phyloP scores from a whole-genome alignment of 192 early-diverging fungal species.

The Coemansia sp. region DNA sequence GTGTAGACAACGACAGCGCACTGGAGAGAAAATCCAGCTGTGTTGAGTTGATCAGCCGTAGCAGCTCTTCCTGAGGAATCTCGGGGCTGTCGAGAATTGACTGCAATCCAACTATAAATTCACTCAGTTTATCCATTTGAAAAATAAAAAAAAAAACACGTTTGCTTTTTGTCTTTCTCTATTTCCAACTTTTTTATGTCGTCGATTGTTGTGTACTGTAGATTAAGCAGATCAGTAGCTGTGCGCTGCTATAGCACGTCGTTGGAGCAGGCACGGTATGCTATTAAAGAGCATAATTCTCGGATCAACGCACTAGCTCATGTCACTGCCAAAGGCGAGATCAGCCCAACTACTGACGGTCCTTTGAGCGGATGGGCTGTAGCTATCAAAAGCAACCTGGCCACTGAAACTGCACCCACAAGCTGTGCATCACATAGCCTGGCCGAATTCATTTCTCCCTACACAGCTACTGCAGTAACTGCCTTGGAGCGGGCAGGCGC shows the following conservation, averaged over 20 bases:
- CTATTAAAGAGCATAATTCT: slow-evolving; percentile 18
- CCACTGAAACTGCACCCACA: slow-evolving; percentile 58
- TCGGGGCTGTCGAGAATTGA: slow-evolving; percentile 46
- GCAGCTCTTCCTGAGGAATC: slow-evolving; percentile 35
- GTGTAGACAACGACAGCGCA: slow-evolving; percentile 34
- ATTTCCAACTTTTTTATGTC: not conserved
- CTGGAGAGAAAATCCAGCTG: slow-evolving; percentile 40
- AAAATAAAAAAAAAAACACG: not conserved
- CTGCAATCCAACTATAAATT: slow-evolving; percentile 42
- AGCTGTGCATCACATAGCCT: slow-evolving; percentile 78
- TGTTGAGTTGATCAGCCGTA: slow-evolving; percentile 40
- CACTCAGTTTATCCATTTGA: slow-evolving; percentile 41
- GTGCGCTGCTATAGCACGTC: slow-evolving; percentile 6
- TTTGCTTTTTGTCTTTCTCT: not conserved
- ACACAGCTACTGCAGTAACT: slow-evolving; percentile 67
- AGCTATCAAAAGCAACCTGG: slow-evolving; percentile 82
- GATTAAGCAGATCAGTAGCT: too few species aligned
- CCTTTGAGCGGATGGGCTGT: slow-evolving; percentile 66
- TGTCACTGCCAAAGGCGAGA: not conserved
- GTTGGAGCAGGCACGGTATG: slow-evolving; percentile 11
- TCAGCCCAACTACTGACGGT: slow-evolving; percentile 5
- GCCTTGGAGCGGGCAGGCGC: slow-evolving; percentile 62
- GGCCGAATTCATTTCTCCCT: slow-evolving; percentile 43
- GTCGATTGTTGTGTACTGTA: too few species aligned
- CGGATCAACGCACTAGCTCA: slow-evolving; percentile 23